Conservation (phyloP, 2,329 filamentous ascomycete species). For the Paecilomyces dactylethromorphus region DNA sequence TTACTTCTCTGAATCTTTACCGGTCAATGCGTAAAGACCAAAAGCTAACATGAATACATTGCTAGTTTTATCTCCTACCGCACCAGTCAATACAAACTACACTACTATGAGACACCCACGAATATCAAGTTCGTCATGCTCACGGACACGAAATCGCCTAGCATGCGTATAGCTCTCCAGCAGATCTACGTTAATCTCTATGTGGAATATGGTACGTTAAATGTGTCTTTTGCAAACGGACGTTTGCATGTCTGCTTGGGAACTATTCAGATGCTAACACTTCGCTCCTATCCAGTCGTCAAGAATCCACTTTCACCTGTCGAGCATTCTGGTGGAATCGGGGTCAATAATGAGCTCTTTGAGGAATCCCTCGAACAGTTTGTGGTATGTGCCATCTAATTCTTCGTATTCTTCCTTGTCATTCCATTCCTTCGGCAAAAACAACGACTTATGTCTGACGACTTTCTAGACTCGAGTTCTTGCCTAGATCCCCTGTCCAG, state of each 20-base stretch:
- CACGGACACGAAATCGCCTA: constrained; percentile 80
- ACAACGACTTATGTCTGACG: not conserved
- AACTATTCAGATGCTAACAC: not conserved
- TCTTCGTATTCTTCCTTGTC: not conserved
- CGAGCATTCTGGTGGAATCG: constrained; percentile 55
- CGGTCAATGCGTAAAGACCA: not conserved
- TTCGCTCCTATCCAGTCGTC: constrained; percentile 41
- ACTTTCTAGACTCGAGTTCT: constrained; percentile 1
- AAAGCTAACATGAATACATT: constrained; percentile 9
- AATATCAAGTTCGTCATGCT: constrained; percentile 95
- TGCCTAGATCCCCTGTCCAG: not conserved
- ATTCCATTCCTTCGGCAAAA: not conserved
- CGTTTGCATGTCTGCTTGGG: not conserved
- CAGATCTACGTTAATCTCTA: constrained; percentile 99
- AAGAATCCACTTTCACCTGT: constrained; percentile 58
- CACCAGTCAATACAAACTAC: constrained; percentile 92
- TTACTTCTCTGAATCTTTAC: not conserved
- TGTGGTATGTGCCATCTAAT: constrained; percentile 31
- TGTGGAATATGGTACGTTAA: constrained; percentile 73
- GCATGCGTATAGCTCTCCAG: constrained; percentile 88
- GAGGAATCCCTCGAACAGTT: constrained; percentile 51
- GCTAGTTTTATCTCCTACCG: constrained; percentile 82
- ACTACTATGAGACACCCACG: constrained; percentile 97
- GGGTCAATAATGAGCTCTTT: constrained; percentile 60
- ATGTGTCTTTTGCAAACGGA: not conserved